Evolutionary conservation across 1,139 yeast species (phyloP).

Genomic region (Spathaspora sp.): DNA sequence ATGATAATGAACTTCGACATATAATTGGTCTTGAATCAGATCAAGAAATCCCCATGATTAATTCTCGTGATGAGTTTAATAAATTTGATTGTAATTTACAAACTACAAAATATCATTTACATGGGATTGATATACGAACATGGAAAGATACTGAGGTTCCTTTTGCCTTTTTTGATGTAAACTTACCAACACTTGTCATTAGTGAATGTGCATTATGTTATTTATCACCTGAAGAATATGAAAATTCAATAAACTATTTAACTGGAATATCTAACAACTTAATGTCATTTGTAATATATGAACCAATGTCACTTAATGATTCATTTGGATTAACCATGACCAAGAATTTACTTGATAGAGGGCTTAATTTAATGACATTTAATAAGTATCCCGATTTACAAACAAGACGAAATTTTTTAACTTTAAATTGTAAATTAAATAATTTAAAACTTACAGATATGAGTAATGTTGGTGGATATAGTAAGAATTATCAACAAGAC

Average conservation of each 20-base stretch:
- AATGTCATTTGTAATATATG: slow-evolving; percentile 64
- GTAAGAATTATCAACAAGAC: slow-evolving; percentile 23
- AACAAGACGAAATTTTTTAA: slow-evolving; percentile 43
- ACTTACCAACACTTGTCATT: slow-evolving; percentile 65
- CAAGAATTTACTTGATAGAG: slow-evolving; percentile 65
- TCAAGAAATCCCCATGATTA: slow-evolving; percentile 10
- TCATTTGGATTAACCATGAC: slow-evolving; percentile 84
- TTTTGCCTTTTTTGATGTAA: slow-evolving; percentile 25
- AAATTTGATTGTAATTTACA: slow-evolving; percentile 32
- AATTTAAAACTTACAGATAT: slow-evolving; percentile 48
- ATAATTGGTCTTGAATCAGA: slow-evolving; percentile 17
- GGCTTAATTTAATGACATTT: slow-evolving; percentile 66
- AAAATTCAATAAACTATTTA: slow-evolving; percentile 48
- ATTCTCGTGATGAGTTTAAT: slow-evolving; percentile 24
- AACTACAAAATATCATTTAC: slow-evolving; percentile 50
- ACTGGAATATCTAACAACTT: slow-evolving; percentile 16
- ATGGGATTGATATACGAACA: slow-evolving; percentile 55
- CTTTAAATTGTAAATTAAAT: slow-evolving; percentile 19
- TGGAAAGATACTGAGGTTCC: slow-evolving; percentile 12
- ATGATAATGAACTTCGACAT: slow-evolving; percentile 21
- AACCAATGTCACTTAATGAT: slow-evolving; percentile 77
- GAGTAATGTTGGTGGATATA: slow-evolving; percentile 56
- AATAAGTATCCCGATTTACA: slow-evolving; percentile 35
- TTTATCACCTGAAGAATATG: slow-evolving; percentile 57
- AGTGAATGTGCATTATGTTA: slow-evolving; percentile 94